Evolutionary conservation across 2,329 filamentous ascomycete genomes (phyloP).

Genomic region (Epichloe hybrida): DNA sequence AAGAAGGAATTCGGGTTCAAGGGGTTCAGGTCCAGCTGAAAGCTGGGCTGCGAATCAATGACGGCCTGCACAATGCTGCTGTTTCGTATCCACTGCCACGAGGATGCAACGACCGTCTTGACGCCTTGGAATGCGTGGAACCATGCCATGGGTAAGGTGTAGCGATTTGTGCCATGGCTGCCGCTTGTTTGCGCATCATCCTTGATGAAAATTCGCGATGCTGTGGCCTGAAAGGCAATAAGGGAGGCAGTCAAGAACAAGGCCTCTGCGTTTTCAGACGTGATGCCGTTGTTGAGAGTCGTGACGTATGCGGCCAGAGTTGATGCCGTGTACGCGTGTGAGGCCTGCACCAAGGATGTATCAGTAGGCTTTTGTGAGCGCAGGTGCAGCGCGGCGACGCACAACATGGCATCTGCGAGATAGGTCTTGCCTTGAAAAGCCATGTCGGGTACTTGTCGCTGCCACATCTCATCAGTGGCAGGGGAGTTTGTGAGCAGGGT

Average conservation of each 20-base stretch:
- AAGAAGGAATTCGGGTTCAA: conserved; percentile 42
- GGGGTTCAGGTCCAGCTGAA: conserved; percentile 45
- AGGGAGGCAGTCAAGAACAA: conserved; percentile 49
- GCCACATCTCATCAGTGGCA: conserved; percentile 43
- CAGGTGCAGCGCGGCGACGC: conserved; percentile 49
- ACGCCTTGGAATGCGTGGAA: conserved; percentile 56
- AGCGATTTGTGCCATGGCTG: conserved; percentile 27
- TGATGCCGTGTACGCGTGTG: conserved; percentile 52
- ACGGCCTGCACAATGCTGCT: conserved; percentile 45
- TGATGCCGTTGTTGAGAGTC: conserved; percentile 42
- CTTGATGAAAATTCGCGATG: conserved; percentile 48
- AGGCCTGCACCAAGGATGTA: conserved; percentile 44
- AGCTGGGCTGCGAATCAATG: conserved; percentile 48
- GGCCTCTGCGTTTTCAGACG: conserved; percentile 44
- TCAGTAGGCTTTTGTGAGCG: conserved; percentile 44
- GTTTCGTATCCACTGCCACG: conserved; percentile 49
- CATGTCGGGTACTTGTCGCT: conserved; percentile 43
- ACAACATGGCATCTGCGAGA: conserved; percentile 51
- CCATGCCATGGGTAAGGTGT: conserved; percentile 48
- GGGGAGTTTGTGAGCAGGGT: conserved; percentile 43
- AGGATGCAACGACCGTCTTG: conserved; percentile 49
- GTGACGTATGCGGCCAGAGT: conserved; percentile 47
- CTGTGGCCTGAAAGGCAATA: conserved; percentile 53
- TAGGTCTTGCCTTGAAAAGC: conserved; percentile 46
- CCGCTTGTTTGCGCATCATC: conserved; percentile 31